phyloP scores from a whole-genome alignment of 2,329 filamentous ascomycete genomes.

The Cladosporium sp. region DNA sequence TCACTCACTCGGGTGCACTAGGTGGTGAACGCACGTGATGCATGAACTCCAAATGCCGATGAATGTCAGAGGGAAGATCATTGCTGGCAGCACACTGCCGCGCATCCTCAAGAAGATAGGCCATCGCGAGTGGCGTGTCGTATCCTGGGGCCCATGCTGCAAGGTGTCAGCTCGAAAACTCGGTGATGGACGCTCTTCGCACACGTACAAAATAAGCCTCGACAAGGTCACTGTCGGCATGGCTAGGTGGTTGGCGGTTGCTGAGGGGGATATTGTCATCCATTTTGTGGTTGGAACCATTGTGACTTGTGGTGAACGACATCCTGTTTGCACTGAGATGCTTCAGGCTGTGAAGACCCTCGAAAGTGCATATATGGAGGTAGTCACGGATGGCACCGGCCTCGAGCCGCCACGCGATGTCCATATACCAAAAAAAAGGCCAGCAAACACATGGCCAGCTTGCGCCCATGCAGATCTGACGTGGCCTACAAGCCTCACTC shows the following conservation, averaged over 20 bases:
- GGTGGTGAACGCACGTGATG: slow-evolving; percentile 52
- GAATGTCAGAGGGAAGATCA: slow-evolving; percentile 64
- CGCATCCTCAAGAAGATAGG: slow-evolving; percentile 72
- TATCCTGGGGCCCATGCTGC: slow-evolving; percentile 57
- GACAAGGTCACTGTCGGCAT: background rate
- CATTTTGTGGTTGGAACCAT: background rate
- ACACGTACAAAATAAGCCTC: background rate
- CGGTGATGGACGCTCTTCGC: background rate
- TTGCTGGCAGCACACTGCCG: slow-evolving; percentile 68
- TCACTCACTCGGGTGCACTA: too few relatives aligned
- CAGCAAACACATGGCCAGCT: background rate
- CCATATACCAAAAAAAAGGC: background rate
- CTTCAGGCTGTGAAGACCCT: background rate
- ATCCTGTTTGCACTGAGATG: background rate
- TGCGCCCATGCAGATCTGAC: background rate
- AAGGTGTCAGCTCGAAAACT: background rate
- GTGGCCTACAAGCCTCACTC: background rate
- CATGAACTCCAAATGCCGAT: slow-evolving; percentile 62
- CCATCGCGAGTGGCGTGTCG: slow-evolving; percentile 71
- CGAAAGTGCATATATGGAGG: background rate
- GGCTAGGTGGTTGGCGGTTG: background rate
- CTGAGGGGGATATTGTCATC: background rate
- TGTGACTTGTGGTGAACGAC: background rate
- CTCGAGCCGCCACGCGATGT: too few relatives aligned
- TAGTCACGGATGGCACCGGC: background rate